Evolutionary conservation across 169 alveolate genomes (phyloP).

Genomic region (Pseudocohnilembus persalinus): DNA sequence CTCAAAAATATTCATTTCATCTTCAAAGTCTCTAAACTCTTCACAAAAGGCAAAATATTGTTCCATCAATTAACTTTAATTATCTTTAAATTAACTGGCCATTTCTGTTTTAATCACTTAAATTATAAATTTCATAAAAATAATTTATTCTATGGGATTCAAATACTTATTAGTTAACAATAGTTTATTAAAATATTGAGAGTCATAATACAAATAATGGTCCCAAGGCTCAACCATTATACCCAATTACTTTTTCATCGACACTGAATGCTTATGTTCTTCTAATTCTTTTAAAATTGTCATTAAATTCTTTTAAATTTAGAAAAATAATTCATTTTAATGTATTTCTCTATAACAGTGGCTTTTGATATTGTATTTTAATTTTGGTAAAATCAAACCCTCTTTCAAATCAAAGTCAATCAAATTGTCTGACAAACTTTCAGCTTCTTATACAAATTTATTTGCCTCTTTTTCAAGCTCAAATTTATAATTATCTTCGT

Average conservation of each 20-base stretch:
- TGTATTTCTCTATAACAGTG: not conserved
- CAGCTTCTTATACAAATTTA: constrained; percentile 5
- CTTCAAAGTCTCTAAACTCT: constrained; percentile 15
- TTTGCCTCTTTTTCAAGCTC: not conserved
- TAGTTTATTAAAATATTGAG: constrained; percentile 9
- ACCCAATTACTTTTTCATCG: not conserved
- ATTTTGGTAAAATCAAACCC: constrained; percentile 1
- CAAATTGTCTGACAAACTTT: constrained; percentile 7
- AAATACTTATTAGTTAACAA: constrained; percentile 4
- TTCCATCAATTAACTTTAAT: not conserved
- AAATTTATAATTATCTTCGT: not conserved
- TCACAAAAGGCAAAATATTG: not conserved
- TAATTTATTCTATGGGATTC: not conserved
- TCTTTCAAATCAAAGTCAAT: constrained; percentile 1
- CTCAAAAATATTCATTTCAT: constrained; percentile 8
- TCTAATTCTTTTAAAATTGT: not conserved
- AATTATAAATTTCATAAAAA: not conserved
- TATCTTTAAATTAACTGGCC: constrained; percentile 9
- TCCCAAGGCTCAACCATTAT: constrained; percentile 22
- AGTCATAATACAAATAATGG: constrained; percentile 9
- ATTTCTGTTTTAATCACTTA: not conserved
- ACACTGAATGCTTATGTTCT: not conserved
- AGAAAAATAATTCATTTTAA: not conserved
- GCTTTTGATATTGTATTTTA: not conserved
- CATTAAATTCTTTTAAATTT: not conserved